phyloP scores from a whole-genome alignment of 2,329 filamentous ascomycete species.

The Escovopsis sp. region DNA sequence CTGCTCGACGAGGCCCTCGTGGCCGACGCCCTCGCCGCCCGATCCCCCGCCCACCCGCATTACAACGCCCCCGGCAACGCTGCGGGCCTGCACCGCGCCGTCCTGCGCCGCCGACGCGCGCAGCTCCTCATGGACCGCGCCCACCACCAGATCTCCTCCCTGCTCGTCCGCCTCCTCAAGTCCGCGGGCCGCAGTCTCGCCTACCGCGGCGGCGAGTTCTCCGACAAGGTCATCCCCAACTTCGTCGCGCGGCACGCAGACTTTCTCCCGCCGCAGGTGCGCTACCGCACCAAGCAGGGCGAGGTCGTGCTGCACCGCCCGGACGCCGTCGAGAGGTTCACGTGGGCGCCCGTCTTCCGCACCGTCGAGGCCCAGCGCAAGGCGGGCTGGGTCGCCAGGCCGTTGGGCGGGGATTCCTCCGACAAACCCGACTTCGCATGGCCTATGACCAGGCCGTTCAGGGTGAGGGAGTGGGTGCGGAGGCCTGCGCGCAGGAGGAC shows the following conservation, averaged over 20 bases:
- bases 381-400: constrained; percentile 6
- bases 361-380: constrained; percentile 14
- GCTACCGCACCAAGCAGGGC: constrained; percentile 19
- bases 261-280: constrained; percentile 16
- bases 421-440: constrained; percentile 11
- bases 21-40: constrained; percentile 8
- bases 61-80: neutral
- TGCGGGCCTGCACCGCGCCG: constrained; percentile 5
- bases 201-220: constrained; percentile 11
- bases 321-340: constrained; percentile 9
- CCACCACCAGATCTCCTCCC: constrained; percentile 15
- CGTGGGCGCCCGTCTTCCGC: constrained; percentile 10
- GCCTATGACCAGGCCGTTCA: constrained; percentile 10
- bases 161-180: constrained; percentile 14
- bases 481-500: constrained; percentile 9
- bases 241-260: constrained; percentile 19
- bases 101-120: constrained; percentile 13
- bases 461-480: constrained; percentile 12
- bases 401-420: constrained; percentile 4
- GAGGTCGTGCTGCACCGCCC: constrained; percentile 12
- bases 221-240: constrained; percentile 13
- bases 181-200: constrained; percentile 9
- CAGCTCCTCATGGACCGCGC: constrained; percentile 18
- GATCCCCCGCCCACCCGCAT: neutral
- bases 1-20: constrained; percentile 20